Base-by-base conservation (phyloP, 2,329 filamentous ascomycete species). In the Xylariaceae sp. region DNA sequence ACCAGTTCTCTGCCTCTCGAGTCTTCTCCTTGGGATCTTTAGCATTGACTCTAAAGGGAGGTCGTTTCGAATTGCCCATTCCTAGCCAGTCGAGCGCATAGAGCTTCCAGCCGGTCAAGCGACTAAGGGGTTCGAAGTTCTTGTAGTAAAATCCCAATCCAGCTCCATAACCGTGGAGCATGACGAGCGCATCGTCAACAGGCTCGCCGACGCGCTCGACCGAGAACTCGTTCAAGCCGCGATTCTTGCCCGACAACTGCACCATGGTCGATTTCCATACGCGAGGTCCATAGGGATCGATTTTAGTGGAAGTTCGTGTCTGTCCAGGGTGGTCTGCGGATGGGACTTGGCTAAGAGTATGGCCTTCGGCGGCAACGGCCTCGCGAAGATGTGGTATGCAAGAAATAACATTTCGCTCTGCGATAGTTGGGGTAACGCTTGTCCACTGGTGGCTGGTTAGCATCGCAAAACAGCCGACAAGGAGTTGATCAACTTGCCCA, bases 71-170 rank as follows among this genome's bases (percentile, higher is more conserved):
- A 64, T 95, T 87, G 53, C 93, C 93, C 89, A 97, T 97, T 53
- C 93, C 93, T 14, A 97, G 79, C 79, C 97, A 84, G 65, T 99
- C 93, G n/a, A 99, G 76, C 1, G 93, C 90, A 67, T 94, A 97
- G 16, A 99, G 74, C 64, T 90, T 92, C 85, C 94, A 95, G 28
- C 92, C 91, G 28, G 80, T 77, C 1, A 84, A 74, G 16, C 92
- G 84, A 42, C 87, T 92, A 33, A 99, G 74, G 6, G 87, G 84
- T 70, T 99, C 94, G 55, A 96, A 96, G 69, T 99, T 99, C 73
- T 94, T 93, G 78, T 97, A 99, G 78, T 96, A 99, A 73, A 99
- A 97, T 18, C 93, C 94, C 1, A 99, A 79, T 0, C 94, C 94
- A 2, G 94, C 94, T 43, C 94, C 94, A 70, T 99, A 99, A 55